Evolutionary conservation across 2,329 filamentous ascomycete species (phyloP), one percentile per base, ranked within the genome.

Genomic region (Aspergillus udagawae): DNA sequence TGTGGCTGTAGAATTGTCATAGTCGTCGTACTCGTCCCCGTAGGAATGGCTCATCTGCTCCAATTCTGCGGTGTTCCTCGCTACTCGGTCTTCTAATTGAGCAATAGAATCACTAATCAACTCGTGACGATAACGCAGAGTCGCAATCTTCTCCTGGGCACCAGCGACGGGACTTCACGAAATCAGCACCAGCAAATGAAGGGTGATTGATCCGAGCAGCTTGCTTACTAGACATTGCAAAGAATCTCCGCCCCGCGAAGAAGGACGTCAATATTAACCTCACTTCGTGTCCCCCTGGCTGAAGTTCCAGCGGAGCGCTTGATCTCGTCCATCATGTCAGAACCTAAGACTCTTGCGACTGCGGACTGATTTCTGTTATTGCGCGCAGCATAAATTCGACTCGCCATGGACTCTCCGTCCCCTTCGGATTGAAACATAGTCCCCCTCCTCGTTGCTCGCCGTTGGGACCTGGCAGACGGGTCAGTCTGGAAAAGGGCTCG

Each of bases 401-500:
- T 81, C 69, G 56, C 82, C 68, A 80, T 62, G 68, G 79, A 78
- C 70, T 69, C 73, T 23, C 61, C 63, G 50, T 65, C 72, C 60
- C 54, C 42, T 50, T 75, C 73, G 9, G 66, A 73, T 70, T 68
- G 77, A 73, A 77, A 81, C 63, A 73, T 80, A 32, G 80, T 83
- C 58, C 78, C 80, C 63, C 78, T 73, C 53, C 83, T 73, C 49
- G 71, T 76, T 57, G 67, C 73, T 67, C 64, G 80, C 71, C 66
- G 77, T 66, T 67, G 82, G 60, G 72, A 44, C 3, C 81, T 80
- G 4, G 77, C 81, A 0, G 89, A 85, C 0, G 90, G 86, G 1
- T 93, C 92, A 0, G 96, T 87, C 41, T 93, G 95, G 79, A 97
- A 99, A 20, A 99, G 85, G 6, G 93, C 93, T 68, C 92, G 89